Percentiles rank a stretch among this genome's conserved stretches.
Evolutionary conservation across 1,139 yeast genomes (phyloP).

Genomic region (Yamadazyma jaroonii): DNA sequence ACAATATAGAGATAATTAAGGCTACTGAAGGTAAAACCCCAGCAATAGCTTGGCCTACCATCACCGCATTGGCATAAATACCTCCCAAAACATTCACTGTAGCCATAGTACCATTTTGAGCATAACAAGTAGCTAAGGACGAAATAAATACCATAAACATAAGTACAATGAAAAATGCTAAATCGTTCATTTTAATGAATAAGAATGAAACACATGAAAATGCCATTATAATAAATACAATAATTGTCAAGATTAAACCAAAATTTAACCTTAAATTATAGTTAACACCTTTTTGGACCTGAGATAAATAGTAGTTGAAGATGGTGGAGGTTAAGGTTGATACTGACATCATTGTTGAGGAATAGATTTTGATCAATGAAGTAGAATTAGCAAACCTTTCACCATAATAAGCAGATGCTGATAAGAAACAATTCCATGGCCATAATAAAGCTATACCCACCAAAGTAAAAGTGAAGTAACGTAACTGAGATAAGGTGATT

Average conservation of each 20-base stretch:
- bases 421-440: slow-evolving; percentile 95
- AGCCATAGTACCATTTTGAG: slow-evolving; percentile 92
- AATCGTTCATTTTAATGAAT: slow-evolving; percentile 38
- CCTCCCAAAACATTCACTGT: slow-evolving; percentile 78
- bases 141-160: slow-evolving; percentile 61
- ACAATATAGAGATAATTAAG: slow-evolving; percentile 56
- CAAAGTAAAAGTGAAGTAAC: slow-evolving; percentile 61
- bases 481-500: slow-evolving; percentile 34
- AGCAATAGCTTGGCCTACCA: slow-evolving; percentile 94
- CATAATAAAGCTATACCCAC: slow-evolving; percentile 79
- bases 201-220: slow-evolving; percentile 46
- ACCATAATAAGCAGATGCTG: slow-evolving; percentile 81
- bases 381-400: slow-evolving; percentile 58
- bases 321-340: slow-evolving; percentile 70
- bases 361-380: slow-evolving; percentile 55
- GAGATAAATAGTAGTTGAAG: slow-evolving; percentile 64
- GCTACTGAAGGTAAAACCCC: slow-evolving; percentile 88
- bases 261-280: slow-evolving; percentile 56
- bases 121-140: slow-evolving; percentile 64
- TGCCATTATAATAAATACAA: slow-evolving; percentile 53
- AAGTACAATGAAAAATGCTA: slow-evolving; percentile 40
- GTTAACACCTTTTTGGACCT: slow-evolving; percentile 60
- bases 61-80: slow-evolving; percentile 77
- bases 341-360: slow-evolving; percentile 87
- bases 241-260: slow-evolving; percentile 59